Base-by-base conservation (phyloP, 176 grass and related monocot genomes). In the Eleusine indica region DNA sequence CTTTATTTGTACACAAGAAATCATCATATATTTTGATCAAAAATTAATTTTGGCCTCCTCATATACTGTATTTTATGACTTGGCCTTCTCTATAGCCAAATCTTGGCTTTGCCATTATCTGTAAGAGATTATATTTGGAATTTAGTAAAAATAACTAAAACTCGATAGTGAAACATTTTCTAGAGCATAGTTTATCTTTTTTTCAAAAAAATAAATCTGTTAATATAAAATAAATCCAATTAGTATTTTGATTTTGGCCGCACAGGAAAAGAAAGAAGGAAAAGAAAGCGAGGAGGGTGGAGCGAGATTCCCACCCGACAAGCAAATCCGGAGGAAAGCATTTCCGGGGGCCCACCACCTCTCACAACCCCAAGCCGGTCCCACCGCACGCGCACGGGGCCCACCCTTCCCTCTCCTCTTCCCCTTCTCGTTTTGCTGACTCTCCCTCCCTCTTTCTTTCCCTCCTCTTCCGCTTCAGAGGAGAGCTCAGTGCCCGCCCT, bases 311-410 rank as follows among this genome's bases (percentile, higher is more conserved):
- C 78, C 76, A 18, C 53, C 87, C 89, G 92, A 92, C 89, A 92
- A 73, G 73, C 78, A 92, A 94, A 94, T 94, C 93, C 80, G 37
- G 74, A 74, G 87, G 76, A 91, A 87, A 91, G 88, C 85, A 88
- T 88, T 88, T 74, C 32, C 76, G 17, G 9, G 60, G 75, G 4
- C 86, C 80, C 74, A 66, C 74, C 80, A 88, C 58, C 22, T 70
- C 35, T 19, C 48, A 29, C 66, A 51, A n/a, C 91, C 80, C 80
- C 46, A 52, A 47, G 17, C 85, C 9, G 87, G 74, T 22, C 91
- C 84, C 84, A 78, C 81, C 75, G 76, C 91, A 87, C 87, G 87
- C 84, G 80, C 71, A 41, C 10, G 80, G 83, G 86, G 5, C 83
- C 88, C 88, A 74, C 48, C 4, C 18, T 1, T 57, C 62, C 43